Conservation (phyloP, 108 stramenopile species). For the Nitzschia sp. region DNA sequence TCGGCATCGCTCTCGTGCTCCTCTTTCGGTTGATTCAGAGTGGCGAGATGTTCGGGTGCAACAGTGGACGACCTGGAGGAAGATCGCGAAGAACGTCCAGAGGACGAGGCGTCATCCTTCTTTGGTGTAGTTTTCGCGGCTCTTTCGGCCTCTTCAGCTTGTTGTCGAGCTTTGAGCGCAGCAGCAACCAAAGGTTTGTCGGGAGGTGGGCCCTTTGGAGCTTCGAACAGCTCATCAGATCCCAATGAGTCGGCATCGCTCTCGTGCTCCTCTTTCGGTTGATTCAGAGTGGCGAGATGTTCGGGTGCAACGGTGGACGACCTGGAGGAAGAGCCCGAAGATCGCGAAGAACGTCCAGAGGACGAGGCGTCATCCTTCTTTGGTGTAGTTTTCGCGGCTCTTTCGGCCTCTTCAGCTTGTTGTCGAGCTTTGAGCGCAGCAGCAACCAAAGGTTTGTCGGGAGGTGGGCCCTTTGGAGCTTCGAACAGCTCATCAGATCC, state of each 20-base stretch:
- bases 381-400: neutral
- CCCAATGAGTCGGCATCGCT: slow-evolving; percentile 6
- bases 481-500: slow-evolving; percentile 16
- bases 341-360: too few species aligned
- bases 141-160: neutral
- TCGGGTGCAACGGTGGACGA: too few species aligned
- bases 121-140: too few species aligned
- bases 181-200: slow-evolving; percentile 17
- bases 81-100: too few species aligned
- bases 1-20: slow-evolving; percentile 1
- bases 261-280: neutral
- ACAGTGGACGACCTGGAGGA: too few species aligned
- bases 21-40: slow-evolving; percentile 2
- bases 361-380: too few species aligned
- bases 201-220: slow-evolving; percentile 14
- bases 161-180: slow-evolving; percentile 15
- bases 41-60: slow-evolving; percentile 2
- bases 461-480: neutral
- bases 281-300: slow-evolving; percentile 10
- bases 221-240: slow-evolving; percentile 15
- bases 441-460: neutral
- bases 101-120: too few species aligned
- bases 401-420: neutral
- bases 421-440: slow-evolving; percentile 7
- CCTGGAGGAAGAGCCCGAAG: too few species aligned